phyloP scores from a whole-genome alignment of 306 rosid species.

The Prunus mira region DNA sequence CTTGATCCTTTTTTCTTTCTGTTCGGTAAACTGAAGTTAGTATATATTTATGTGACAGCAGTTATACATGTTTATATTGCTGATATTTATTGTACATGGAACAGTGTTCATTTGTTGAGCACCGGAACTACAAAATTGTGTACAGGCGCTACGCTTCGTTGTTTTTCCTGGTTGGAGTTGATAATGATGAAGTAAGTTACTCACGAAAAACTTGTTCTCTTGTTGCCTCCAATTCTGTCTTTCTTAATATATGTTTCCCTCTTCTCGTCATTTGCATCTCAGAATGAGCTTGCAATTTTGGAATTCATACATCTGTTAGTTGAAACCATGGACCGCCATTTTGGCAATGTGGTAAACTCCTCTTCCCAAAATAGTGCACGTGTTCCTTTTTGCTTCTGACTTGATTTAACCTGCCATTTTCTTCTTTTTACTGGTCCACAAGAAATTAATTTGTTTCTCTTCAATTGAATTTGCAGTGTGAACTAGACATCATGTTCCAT shows the following conservation, averaged over 20 bases:
- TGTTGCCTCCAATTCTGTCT: background rate
- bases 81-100: conserved; percentile 31
- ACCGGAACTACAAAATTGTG: conserved; percentile 92
- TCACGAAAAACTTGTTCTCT: background rate
- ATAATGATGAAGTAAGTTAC: conserved; percentile 68
- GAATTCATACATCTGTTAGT: conserved; percentile 92
- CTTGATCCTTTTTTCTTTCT: background rate
- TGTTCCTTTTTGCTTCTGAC: background rate
- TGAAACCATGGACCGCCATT: conserved; percentile 97
- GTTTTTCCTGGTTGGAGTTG: conserved; percentile 96
- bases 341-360: conserved; percentile 82
- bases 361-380: background rate
- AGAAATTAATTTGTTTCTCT: background rate
- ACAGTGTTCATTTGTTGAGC: conserved; percentile 98
- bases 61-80: conserved; percentile 11
- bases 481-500: conserved; percentile 98
- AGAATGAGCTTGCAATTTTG: conserved; percentile 94
- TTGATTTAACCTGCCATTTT: conserved; percentile 5
- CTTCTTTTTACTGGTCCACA: background rate
- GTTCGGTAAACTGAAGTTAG: background rate
- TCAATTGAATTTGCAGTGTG: conserved; percentile 59
- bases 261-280: conserved; percentile 27
- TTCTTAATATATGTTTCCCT: background rate
- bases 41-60: background rate
- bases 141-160: conserved; percentile 94